A percentile compares a stretch with the other conserved stretches of the same genome.
Conservation (phyloP, 1,284 basidiomycete species). For the Ustilago esculenta region DNA sequence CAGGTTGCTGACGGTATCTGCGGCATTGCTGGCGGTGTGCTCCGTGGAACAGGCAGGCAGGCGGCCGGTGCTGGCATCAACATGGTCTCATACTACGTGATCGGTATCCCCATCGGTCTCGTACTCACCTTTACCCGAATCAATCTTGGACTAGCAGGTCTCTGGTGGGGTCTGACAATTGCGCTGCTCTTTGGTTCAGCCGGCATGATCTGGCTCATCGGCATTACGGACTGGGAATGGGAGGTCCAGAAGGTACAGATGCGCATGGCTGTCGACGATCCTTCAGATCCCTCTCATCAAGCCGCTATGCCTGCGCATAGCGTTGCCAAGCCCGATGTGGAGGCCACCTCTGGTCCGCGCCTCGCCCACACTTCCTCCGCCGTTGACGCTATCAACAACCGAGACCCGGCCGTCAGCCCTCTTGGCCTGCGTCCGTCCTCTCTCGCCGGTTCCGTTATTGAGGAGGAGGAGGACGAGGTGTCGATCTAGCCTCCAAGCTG, state of each 20-base stretch:
- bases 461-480: constrained; percentile 35
- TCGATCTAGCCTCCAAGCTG: too few species aligned
- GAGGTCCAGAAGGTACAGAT: constrained; percentile 57
- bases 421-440: constrained; percentile 24
- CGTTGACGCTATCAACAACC: constrained; percentile 31
- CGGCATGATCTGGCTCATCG: constrained; percentile 66
- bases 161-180: constrained; percentile 70
- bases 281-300: constrained; percentile 18
- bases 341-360: constrained; percentile 15
- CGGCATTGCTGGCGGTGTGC: constrained; percentile 77
- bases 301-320: constrained; percentile 2
- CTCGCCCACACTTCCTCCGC: constrained; percentile 22
- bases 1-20: constrained; percentile 76
- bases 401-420: constrained; percentile 32
- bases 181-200: constrained; percentile 68
- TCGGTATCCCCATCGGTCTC: constrained; percentile 69
- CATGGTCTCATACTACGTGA: constrained; percentile 70
- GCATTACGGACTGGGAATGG: constrained; percentile 68
- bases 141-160: constrained; percentile 65
- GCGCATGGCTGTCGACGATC: constrained; percentile 48
- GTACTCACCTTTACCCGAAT: constrained; percentile 69
- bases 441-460: constrained; percentile 38
- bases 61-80: constrained; percentile 70
- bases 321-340: constrained; percentile 28
- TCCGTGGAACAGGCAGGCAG: constrained; percentile 79